phyloP scores from a whole-genome alignment of 306 rosid species.

The Abrus pulchellus region DNA sequence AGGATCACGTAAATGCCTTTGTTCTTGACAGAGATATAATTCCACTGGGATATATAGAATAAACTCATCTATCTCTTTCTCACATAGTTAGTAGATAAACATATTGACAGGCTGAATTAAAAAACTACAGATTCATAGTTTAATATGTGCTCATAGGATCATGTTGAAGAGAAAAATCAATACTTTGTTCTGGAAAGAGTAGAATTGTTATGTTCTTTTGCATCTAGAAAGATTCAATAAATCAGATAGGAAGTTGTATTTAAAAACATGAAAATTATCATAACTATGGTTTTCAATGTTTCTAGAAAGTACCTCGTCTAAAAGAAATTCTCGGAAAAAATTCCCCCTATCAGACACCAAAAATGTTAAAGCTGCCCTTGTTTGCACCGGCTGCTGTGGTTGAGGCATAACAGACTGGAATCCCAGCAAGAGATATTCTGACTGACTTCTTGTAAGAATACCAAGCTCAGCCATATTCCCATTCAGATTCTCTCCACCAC shows the following conservation, averaged over 20 bases:
- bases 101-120: neutral
- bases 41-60: neutral
- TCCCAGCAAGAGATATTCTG: conserved; percentile 62
- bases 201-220: conserved; percentile 24
- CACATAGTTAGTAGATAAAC: conserved; percentile 4
- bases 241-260: conserved; percentile 20
- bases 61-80: neutral
- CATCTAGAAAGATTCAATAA: conserved; percentile 16
- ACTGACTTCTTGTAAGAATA: conserved; percentile 55
- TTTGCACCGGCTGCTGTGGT: conserved; percentile 73
- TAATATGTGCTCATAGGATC: neutral
- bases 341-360: conserved; percentile 88
- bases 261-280: conserved; percentile 34
- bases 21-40: neutral
- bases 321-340: conserved; percentile 96
- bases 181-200: conserved; percentile 5
- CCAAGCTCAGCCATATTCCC: conserved; percentile 97
- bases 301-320: conserved; percentile 84
- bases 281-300: conserved; percentile 34
- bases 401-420: conserved; percentile 58
- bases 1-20: neutral
- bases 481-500: conserved; percentile 87
- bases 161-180: conserved; percentile 7
- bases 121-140: neutral
- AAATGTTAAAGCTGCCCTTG: conserved; percentile 94